Percentiles rank a stretch among this genome's conserved stretches.
Evolutionary conservation across 2,329 filamentous ascomycete species (phyloP).

Genomic region (Raffaelea deltoideospora): DNA sequence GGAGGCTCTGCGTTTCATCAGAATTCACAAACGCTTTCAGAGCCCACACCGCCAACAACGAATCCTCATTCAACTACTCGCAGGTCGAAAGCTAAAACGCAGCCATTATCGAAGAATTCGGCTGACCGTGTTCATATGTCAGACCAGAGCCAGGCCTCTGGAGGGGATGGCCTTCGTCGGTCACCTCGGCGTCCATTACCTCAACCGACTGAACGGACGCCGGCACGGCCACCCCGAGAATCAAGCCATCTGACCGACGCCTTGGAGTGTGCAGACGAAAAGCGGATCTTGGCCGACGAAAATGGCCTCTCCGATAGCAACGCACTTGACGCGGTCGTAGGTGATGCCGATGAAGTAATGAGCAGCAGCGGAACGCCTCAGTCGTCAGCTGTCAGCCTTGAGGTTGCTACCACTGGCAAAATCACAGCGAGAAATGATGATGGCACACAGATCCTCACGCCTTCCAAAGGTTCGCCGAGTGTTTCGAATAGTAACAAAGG

Average conservation of each 20-base stretch:
- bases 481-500: conserved; percentile 15
- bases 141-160: conserved; percentile 15
- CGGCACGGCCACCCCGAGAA: conserved; percentile 36
- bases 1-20: neutral
- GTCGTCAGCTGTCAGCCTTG: conserved; percentile 79
- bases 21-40: no score
- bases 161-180: conserved; percentile 44
- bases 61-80: no score
- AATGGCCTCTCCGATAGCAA: conserved; percentile 50
- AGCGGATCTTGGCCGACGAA: conserved; percentile 61
- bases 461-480: conserved; percentile 41
- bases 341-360: conserved; percentile 75
- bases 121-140: no score
- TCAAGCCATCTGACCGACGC: conserved; percentile 51
- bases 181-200: conserved; percentile 43
- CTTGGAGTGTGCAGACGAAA: conserved; percentile 87
- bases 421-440: conserved; percentile 87
- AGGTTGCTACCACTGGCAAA: conserved; percentile 72
- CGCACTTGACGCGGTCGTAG: conserved; percentile 75
- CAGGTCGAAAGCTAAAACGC: no score
- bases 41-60: no score
- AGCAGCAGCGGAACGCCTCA: conserved; percentile 58
- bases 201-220: conserved; percentile 35
- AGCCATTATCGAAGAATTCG: no score
- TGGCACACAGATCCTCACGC: conserved; percentile 72